Base-by-base conservation (phyloP, 1,139 yeast species). In the Groenewaldozyma auringiensis region DNA sequence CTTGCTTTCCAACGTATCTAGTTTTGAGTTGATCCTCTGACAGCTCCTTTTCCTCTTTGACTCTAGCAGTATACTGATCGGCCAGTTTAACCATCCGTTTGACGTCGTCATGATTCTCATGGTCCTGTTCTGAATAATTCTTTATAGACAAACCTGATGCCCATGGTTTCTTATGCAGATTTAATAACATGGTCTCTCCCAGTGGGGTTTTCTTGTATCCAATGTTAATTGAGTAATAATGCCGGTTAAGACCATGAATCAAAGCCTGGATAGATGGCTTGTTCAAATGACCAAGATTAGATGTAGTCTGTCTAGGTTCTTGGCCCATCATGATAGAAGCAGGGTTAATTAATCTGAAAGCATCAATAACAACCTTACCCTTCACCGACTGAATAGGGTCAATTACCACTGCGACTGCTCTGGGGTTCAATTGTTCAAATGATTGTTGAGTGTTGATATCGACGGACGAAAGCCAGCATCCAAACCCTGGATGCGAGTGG, bases 331-430 rank as follows among this genome's bases (percentile, higher is more conserved):
- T 86, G 59, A 88, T 70, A 11, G 92, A 77, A 42, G 89, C 79
- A 3, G 96, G 81, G 56, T 87, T 88, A 60, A 94, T 92, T 51
- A 94, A 76, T 69, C 99, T 78, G 69, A 94, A 94, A 2, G 99
- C 99, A 68, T 94, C 99, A 61, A 94, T 92, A 42, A 94, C 99
- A 43, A 94, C 99, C 64, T 94, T 94, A 51, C 99, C 99, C 66
- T 89, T 88, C 46, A 94, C 99, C 9, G 96, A 87, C 68, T 94
- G 98, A 40, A 92, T 87, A 40, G 99, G 98, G 66, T 92, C 99
- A 53, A 92, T 82, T 40, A 92, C 99, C 39, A 92, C 97, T 1
- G 99, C 98, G 37, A 92, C 97, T 0, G 97, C 95, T 58, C 97
- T 75, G 56, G 81, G 84, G 63, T 89, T 89, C 64, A 94, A 79